Base-by-base conservation (phyloP, 331 rosid species). In the Malus hybrid region DNA sequence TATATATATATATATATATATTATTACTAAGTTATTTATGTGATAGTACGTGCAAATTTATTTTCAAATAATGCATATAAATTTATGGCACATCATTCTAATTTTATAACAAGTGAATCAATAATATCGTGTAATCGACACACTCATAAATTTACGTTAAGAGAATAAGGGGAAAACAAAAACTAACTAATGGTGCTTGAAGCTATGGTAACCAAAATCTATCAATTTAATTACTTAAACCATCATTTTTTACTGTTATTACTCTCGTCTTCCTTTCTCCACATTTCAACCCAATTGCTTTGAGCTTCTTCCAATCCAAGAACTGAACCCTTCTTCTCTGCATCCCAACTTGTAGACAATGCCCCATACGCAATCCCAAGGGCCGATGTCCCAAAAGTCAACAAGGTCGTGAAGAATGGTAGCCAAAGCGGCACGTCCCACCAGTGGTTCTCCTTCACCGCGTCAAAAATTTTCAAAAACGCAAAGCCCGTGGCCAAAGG, bases 281-380 rank as follows among this genome's bases (percentile, higher is more conserved):
- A 94, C 91, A 88, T 85, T 62, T 92, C 96, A 6, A 73, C 91
- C 96, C 97, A 94, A 65, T 92, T 92, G 70, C 65, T 76, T 69
- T 87, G 84, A 52, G 82, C 78, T 67, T 92, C 86, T 73, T 87
- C 85, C 19, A 88, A 42, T 52, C 99, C 99, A 61, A 94, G 83
- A 70, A 92, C 15, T 4, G 97, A 81, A 2, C 96, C 97, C 78
- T 88, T 71, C 74, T 79, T 83, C 67, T 83, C 91, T 60, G 72
- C 86, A 74, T 94, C 97, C 92, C 91, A 85, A 73, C 97, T 90
- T 5, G 97, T 50, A 19, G 97, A 92, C 63, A 94, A 74, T 19
- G 93, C 74, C 48, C 97, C 99, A 76, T 88, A 92, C 0, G 97
- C 92, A 56, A 89, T 83, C 61, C 97, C 99, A 70, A 87, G 70